Percentiles rank a stretch among this genome's conserved stretches.
Evolutionary conservation across 768 basidiomycete species (phyloP).

Genomic region (Hortiboletus campestris): DNA sequence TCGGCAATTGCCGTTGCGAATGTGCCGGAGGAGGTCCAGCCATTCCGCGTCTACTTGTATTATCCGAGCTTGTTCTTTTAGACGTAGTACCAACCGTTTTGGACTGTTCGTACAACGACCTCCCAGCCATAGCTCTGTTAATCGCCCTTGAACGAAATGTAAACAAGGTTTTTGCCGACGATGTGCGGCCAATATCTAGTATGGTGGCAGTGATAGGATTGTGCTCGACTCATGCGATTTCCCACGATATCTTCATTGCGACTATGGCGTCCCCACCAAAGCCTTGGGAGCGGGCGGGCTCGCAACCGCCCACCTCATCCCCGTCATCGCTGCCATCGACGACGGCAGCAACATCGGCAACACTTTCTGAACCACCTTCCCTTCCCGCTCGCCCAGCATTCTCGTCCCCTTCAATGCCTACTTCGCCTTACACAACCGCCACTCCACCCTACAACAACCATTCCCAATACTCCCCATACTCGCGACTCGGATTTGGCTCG

Average conservation of each 20-base stretch:
- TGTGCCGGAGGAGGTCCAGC: no score
- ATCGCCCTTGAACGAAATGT: no score
- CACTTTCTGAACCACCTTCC: conserved; percentile 37
- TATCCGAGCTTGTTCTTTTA: no score
- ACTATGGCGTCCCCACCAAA: conserved; percentile 90
- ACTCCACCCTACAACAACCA: conserved; percentile 47
- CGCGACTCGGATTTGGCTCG: conserved; percentile 34
- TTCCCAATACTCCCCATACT: conserved; percentile 46
- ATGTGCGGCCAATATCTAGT: no score
- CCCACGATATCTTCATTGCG: conserved; percentile 18
- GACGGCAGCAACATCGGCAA: conserved; percentile 19
- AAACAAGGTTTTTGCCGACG: no score
- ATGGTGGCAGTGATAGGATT: no score
- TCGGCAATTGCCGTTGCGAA: no score
- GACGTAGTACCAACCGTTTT: no score
- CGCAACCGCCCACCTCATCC: conserved; percentile 31
- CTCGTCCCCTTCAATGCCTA: conserved; percentile 39
- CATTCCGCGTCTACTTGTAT: no score
- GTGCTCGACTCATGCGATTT: no score
- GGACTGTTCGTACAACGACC: no score
- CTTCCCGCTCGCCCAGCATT: conserved; percentile 66
- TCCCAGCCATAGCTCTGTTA: no score
- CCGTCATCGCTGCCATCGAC: conserved; percentile 24
- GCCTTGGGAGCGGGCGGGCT: conserved; percentile 76
- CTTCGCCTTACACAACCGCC: conserved; percentile 35